Base-by-base conservation (phyloP, 495 filamentous ascomycete genomes). In the Penicillium lagena region DNA sequence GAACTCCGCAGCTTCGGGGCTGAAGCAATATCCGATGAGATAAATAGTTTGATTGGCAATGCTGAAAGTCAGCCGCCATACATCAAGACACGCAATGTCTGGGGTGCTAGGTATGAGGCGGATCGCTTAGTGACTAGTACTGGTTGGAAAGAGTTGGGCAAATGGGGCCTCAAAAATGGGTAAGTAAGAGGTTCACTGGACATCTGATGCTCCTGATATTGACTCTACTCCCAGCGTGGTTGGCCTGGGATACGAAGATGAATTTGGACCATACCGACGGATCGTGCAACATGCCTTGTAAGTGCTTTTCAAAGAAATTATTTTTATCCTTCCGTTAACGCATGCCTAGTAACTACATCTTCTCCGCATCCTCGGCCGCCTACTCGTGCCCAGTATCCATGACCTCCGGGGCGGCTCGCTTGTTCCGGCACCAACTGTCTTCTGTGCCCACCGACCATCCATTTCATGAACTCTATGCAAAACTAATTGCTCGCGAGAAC, bases 361-460 rank as follows among this genome's bases (percentile, higher is more conserved):
- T 80, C 70, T 70, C 76, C 12, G 76, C 68, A 7, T 81, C 79
- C 9, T 78, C 71, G 13, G 80, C 76, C 2, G 69, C 74, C 43
- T 78, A 78, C 7, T 76, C 76, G 7, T 87, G 84, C 57, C 83
- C 83, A 0, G 73, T 73, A 38, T 78, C 76, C 6, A 87, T 86
- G 83, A 75, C 75, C 13, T 83, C 86, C 47, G 84, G 83, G 7
- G 83, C 82, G 6, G 77, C 81, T 9, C 67, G 72, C 7, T 62
- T 87, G 7, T 68, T 87, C 2, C 59, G 64, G 27, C 59, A 59
- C 9, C 77, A 86, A 41, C 59, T 84, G 38, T 52, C 39, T 28
- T 38, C 40, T 9, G 39, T 55, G 12, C 52, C 43, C 30, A 50
- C 36, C 29, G 53, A 49, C 32, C 63, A 54, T 61, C 83, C 35